These are phyloP conservation scores for Starmera amethionina DNA, from an alignment of 805 yeast genomes.

Conservation along the genomic window DNA sequence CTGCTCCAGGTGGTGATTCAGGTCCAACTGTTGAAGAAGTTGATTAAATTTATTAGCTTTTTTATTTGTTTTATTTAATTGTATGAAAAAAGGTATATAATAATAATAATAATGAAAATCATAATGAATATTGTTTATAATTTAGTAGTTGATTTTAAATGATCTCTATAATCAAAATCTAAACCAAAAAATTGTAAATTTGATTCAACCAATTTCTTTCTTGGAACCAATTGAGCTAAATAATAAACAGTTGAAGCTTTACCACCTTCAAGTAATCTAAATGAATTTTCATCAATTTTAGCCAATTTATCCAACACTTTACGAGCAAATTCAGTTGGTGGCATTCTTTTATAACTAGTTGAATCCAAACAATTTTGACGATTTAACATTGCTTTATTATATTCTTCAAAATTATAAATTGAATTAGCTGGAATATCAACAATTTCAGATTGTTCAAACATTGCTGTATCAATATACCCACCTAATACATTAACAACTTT, in stretches of 20 bases:
- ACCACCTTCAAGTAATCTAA: conserved; percentile 14
- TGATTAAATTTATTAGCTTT: conserved; percentile 32
- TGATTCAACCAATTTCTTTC: conserved; percentile 6
- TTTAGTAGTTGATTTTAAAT: conserved; percentile 2
- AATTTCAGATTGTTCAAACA: conserved; percentile 7
- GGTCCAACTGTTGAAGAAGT: conserved; percentile 81
- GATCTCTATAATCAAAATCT: conserved; percentile 14
- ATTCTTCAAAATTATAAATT: conserved; percentile 7
- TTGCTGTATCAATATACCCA: conserved; percentile 30
- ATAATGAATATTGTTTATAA: background rate
- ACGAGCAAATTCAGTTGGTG: conserved; percentile 29
- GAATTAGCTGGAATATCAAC: conserved; percentile 5
- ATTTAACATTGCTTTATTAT: conserved; percentile 2
- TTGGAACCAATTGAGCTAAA: conserved; percentile 3
- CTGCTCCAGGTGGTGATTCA: conserved; percentile 39
- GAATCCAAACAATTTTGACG: background rate
- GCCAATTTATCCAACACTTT: conserved; percentile 28
- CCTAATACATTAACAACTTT: conserved; percentile 28
- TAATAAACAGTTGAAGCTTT: conserved; percentile 6
- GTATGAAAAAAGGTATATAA: background rate
- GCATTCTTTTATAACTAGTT: conserved; percentile 10
- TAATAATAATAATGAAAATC: background rate
- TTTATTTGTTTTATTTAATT: background rate
- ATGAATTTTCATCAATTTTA: conserved; percentile 6
- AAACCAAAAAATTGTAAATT: conserved; percentile 11